Base-by-base conservation (phyloP, 257 asterid genomes). In the Solanum virginianum region DNA sequence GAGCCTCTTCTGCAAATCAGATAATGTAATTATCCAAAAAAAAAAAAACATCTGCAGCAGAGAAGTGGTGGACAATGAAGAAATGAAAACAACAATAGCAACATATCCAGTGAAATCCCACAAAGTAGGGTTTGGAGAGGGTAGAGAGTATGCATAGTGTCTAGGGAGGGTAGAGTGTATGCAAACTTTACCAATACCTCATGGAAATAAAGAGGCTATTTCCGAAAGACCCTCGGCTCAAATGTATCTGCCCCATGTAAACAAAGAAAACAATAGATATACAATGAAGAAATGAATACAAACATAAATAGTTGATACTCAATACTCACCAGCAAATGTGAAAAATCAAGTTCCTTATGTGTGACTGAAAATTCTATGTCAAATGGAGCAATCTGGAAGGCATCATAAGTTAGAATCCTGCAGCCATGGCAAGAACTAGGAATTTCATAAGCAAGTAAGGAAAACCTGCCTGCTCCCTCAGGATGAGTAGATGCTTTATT, bases 271-370 rank as follows among this genome's bases (percentile, higher is more conserved):
- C 39, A 36, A 36, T 36, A 36, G 39, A 36, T 36, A 36, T 36
- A 75, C 56, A 53, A 16, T 51, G 45, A 24, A 77, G 82, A 77
- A 77, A 49, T 51, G 82, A 77, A 77, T 51, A 77, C 82, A 43
- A 77, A 53, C 3, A 1, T 2, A 77, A 77, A 8, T 24, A 49
- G 82, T 77, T 49, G 63, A 77, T 51, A 51, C 62, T 24, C 82
- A 51, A 81, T 83, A 88, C 89, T 89, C 68, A 97, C 99, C 99
- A 97, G 91, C 91, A 97, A 88, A 93, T 97, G 98, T 43, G 99
- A 95, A 95, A 97, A 97, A 90, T 97, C 99, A 86, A 97, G 99
- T 92, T 97, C 99, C 92, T 95, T 97, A 90, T 97, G 97, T 10
- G 98, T 97, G 84, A 92, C 98, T 56, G 99, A 97, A 90, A 97